Conservation (phyloP, 140 eudicot genomes). For the Oenanthe javanica region DNA sequence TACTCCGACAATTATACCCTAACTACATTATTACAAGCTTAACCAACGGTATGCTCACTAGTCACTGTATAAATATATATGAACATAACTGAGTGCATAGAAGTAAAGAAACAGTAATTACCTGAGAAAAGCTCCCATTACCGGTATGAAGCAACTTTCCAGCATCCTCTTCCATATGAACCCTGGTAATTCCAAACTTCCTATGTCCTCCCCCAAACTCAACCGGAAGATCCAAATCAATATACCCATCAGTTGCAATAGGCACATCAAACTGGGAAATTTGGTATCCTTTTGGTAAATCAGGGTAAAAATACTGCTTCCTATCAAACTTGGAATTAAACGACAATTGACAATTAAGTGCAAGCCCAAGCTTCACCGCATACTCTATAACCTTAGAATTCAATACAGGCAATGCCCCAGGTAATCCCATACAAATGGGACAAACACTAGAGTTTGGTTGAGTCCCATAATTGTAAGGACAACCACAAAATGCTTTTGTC, state of each 20-base stretch:
- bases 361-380: constrained; percentile 84
- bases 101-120: constrained; percentile 1
- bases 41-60: not conserved
- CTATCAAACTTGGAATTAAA: constrained; percentile 84
- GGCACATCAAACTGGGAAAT: constrained; percentile 94
- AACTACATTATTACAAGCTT: not conserved
- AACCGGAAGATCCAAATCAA: constrained; percentile 91
- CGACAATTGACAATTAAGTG: constrained; percentile 68
- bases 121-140: constrained; percentile 72
- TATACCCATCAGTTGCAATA: constrained; percentile 64
- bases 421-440: constrained; percentile 93
- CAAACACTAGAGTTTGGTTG: constrained; percentile 79
- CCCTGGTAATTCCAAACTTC: constrained; percentile 83
- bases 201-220: constrained; percentile 97
- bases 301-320: constrained; percentile 93
- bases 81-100: not conserved
- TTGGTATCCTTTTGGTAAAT: constrained; percentile 95
- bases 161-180: constrained; percentile 99
- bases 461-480: constrained; percentile 81
- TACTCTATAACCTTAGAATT: constrained; percentile 79
- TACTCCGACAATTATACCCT: not conserved
- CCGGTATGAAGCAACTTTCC: constrained; percentile 93
- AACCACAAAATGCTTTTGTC: constrained; percentile 86
- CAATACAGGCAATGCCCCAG: constrained; percentile 86
- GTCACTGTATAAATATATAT: not conserved